Percentiles rank a stretch among this genome's conserved stretches.
Evolutionary conservation across 2,329 filamentous ascomycete genomes (phyloP).

Genomic region (Colletotrichum plurivorum): DNA sequence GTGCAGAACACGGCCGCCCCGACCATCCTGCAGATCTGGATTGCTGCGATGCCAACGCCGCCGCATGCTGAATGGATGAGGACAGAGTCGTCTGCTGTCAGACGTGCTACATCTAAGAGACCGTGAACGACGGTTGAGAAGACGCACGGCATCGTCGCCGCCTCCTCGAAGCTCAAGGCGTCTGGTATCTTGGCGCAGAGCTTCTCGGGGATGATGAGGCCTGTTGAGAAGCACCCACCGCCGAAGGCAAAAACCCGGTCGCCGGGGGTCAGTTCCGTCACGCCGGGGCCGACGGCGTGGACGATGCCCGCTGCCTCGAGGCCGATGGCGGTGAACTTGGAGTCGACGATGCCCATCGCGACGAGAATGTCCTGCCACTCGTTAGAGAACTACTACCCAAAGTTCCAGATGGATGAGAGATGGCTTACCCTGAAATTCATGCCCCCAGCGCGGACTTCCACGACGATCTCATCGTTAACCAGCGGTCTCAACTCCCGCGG

Average conservation of each 20-base stretch:
- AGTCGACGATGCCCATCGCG: slow-evolving; percentile 45
- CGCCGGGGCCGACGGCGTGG: slow-evolving; percentile 46
- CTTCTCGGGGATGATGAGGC: slow-evolving; percentile 12
- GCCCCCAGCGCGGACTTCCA: slow-evolving; percentile 18
- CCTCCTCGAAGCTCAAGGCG: slow-evolving; percentile 51
- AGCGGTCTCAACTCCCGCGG: not conserved
- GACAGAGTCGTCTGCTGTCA: slow-evolving; percentile 45
- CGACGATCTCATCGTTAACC: slow-evolving; percentile 9
- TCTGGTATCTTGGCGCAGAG: slow-evolving; percentile 51
- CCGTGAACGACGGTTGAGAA: slow-evolving; percentile 51
- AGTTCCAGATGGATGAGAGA: slow-evolving; percentile 46
- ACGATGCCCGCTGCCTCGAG: slow-evolving; percentile 51
- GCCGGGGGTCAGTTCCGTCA: slow-evolving; percentile 47
- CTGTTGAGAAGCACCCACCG: slow-evolving; percentile 27
- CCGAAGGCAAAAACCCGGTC: slow-evolving; percentile 25
- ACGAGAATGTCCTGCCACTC: slow-evolving; percentile 14
- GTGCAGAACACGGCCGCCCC: slow-evolving; percentile 54
- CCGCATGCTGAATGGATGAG: slow-evolving; percentile 49
- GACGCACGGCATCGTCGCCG: slow-evolving; percentile 52
- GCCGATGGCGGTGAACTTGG: slow-evolving; percentile 40
- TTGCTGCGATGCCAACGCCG: slow-evolving; percentile 46
- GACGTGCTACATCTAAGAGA: slow-evolving; percentile 48
- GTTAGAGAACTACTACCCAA: not conserved
- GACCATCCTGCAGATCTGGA: slow-evolving; percentile 46
- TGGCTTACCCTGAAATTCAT: slow-evolving; percentile 31